Evolutionary conservation across 2,329 filamentous ascomycete species (phyloP), one percentile per base, ranked within the genome.

Genomic region (Fusarium agapanthi): DNA sequence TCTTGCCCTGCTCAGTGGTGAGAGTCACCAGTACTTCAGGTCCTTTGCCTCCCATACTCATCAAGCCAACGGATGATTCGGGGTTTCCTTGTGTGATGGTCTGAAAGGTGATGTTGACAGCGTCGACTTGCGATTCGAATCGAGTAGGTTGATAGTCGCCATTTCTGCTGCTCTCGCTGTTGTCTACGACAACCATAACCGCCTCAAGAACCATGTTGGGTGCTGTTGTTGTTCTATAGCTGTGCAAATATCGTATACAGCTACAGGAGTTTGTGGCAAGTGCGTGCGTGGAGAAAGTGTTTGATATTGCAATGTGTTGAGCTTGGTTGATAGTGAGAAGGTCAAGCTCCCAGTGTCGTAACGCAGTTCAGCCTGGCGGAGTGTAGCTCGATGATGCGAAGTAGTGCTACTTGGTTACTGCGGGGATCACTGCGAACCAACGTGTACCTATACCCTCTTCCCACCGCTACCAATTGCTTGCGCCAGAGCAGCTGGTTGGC

Each of bases 181-280:
- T 99, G 89, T 99, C 96, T 80, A 98, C 94, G 88, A 98, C 92
- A 84, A 99, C 94, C 95, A 99, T 98, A 73, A 97, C 97, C 86
- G 96, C 97, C 91, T 99, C 96, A 84, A 99, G 92, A 85, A 92
- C 93, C 96, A 99, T 99, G 81, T 88, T 95, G 90, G 83, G 84
- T 83, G 83, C 78, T 73, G 71, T 67, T 75, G 58, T 61, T 54
- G 28, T 66, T 61, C 57, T 66, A 35, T 58, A 48, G 65, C 43
- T 34, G 62, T 65, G 24, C 9, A 20, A 32, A 32, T 48, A 54
- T 35, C 34, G 62, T 40, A 20, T 62, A 32, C 34, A 47, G 41
- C 60, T 67, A 38, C 61, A 38, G 50, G 48, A 30, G 43, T 57
- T n/a, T 54, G 66, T 22, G 47, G 56, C 55, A 28, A 40, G 62